A percentile compares a stretch with the other conserved stretches of the same genome.
Conservation (phyloP, 805 yeast genomes). For the Yarrowia yakushimensis region DNA sequence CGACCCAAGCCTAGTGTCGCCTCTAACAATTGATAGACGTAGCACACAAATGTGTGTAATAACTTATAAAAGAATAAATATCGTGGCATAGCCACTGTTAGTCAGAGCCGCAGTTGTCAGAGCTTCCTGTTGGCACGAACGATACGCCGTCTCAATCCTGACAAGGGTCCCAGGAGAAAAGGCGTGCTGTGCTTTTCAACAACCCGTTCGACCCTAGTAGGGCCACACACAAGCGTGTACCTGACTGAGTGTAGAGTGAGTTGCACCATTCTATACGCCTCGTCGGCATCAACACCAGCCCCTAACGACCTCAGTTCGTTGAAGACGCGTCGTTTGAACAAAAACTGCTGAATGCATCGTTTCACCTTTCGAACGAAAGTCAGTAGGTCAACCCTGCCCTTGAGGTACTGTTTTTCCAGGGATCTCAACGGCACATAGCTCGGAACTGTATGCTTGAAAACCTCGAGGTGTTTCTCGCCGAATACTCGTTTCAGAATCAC, state of each 20-base stretch:
- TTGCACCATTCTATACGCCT: slow-evolving; percentile 6
- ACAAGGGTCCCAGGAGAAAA: not conserved
- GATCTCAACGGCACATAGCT: not conserved
- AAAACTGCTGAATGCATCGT: not conserved
- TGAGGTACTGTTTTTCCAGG: not conserved
- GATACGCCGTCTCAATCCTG: not conserved
- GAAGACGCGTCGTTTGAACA: not conserved
- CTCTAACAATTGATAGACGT: not conserved
- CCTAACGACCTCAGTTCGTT: not conserved
- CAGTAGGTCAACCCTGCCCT: not conserved
- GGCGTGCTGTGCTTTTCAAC: slow-evolving; percentile 2
- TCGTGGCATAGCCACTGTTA: not conserved
- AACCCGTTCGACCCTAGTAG: not conserved
- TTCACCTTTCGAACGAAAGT: not conserved
- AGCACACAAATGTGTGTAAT: not conserved
- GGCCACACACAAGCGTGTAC: slow-evolving; percentile 4
- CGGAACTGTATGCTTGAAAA: slow-evolving; percentile 15
- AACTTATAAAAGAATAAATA: slow-evolving; percentile 15
- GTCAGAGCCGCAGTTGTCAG: not conserved
- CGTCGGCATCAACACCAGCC: not conserved
- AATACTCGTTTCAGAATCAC: not conserved
- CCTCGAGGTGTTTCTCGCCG: not conserved
- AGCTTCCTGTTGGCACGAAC: not conserved
- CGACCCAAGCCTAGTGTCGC: not conserved
- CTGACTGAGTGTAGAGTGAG: not conserved